Conservation (phyloP, 768 basidiomycete genomes). For the Pholiota conissans region DNA sequence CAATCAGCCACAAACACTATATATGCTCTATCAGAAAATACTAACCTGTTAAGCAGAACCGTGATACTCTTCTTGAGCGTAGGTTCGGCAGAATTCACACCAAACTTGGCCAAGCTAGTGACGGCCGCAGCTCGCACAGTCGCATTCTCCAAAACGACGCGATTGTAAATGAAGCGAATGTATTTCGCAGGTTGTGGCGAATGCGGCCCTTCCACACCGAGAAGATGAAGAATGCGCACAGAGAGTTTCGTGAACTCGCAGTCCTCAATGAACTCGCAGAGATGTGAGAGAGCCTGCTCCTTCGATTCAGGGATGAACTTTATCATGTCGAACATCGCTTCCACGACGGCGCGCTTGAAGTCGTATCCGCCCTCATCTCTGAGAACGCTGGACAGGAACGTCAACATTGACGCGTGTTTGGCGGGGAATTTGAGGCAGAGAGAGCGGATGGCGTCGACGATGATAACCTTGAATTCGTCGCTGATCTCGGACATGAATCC, state of each 20-base stretch:
- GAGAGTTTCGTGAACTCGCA: slow-evolving; percentile 99
- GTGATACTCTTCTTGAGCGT: slow-evolving; percentile 82
- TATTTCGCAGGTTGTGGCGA: slow-evolving; percentile 97
- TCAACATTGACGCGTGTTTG: slow-evolving; percentile 96
- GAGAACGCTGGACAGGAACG: slow-evolving; percentile 94
- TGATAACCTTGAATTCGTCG: slow-evolving; percentile 99
- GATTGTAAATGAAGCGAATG: slow-evolving; percentile 99
- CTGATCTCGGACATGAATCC: slow-evolving; percentile 99
- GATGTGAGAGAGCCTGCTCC: slow-evolving; percentile 95
- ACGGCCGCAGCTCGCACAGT: slow-evolving; percentile 98
- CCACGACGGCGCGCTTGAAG: slow-evolving; percentile 98
- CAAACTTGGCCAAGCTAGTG: slow-evolving; percentile 93
- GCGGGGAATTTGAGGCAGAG: slow-evolving; percentile 98
- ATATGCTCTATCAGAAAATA: slow-evolving; percentile 9
- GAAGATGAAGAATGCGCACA: slow-evolving; percentile 91
- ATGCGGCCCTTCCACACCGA: slow-evolving; percentile 95
- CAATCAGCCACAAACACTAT: slow-evolving; percentile 6
- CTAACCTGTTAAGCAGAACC: slow-evolving; percentile 81
- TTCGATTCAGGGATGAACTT: slow-evolving; percentile 95
- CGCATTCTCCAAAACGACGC: slow-evolving; percentile 97
- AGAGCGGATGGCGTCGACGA: slow-evolving; percentile 97
- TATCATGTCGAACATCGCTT: slow-evolving; percentile 99
- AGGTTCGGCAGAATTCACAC: slow-evolving; percentile 81
- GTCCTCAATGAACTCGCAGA: slow-evolving; percentile 99
- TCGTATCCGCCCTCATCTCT: slow-evolving; percentile 99